Base-by-base conservation (phyloP, 371 early-diverging fungal genomes). In the Syncephalastrum racemosum region DNA sequence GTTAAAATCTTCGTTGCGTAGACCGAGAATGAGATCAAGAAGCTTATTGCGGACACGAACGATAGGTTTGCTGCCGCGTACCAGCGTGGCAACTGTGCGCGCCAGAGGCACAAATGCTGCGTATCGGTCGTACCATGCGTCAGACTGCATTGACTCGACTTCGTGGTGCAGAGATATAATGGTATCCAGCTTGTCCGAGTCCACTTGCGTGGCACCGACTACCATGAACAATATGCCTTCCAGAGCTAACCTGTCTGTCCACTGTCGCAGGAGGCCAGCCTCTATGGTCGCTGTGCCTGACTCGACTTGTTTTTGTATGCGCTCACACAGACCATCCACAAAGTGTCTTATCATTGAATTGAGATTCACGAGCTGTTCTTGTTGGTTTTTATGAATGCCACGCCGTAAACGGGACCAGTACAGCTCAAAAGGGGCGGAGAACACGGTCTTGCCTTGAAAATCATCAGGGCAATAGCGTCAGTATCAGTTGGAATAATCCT, bases 321-420 rank as follows among this genome's bases (percentile, higher is more conserved):
- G 5, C 10, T 10, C 36, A 31, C 36, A 31, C 10, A 31, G 36
- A 31, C 10, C 36, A 31, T 31, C 10, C 36, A 31, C 10, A 10
- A 31, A 12, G 36, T 10, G 10, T 31, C 10, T 2, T 2, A 31
- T 27, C 49, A 0, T 40, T 18, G 41, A n/a, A 42, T 68, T 60
- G 25, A 59, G 64, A n/a, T 50, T 42, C 2, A 41, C 46, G 2
- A 71, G 48, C 16, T 61, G 65, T 8, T 62, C 62, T 13, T 64
- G 51, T 41, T 68, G 42, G 6, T 63, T 67, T 12, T 50, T 49
- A 42, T 61, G 45, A 15, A 72, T 62, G 8, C 64, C 63, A 41
- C 71, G 66, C 27, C 78, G 64, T 7, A 78, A 49, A n/a, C 73
- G 59, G 15, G 56, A 25, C 75, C 78, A 78, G 25, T 70, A 68